Percentiles rank a stretch among this genome's conserved stretches.
phyloP scores from a whole-genome alignment of 441 rosid species.

The Eruca vesicaria region DNA sequence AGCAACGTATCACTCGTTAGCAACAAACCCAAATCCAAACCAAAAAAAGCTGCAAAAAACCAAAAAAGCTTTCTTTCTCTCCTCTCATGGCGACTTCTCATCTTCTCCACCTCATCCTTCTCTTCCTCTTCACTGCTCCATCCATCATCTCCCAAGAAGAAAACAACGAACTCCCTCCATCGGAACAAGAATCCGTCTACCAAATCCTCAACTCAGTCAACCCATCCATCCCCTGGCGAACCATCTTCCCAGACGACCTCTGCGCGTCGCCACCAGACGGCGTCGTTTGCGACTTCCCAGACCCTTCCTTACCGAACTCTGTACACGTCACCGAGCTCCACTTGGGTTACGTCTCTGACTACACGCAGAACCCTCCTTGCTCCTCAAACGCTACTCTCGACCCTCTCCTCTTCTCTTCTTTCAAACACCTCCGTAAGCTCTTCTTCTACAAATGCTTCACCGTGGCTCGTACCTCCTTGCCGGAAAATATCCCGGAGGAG shows the following conservation, averaged over 20 bases:
- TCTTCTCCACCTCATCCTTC: neutral
- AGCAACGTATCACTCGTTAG: constrained; percentile 28
- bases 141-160: constrained; percentile 17
- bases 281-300: constrained; percentile 52
- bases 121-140: constrained; percentile 16
- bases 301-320: constrained; percentile 24
- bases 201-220: constrained; percentile 53
- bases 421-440: constrained; percentile 56
- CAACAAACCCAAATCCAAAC: constrained; percentile 30
- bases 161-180: constrained; percentile 31
- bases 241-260: constrained; percentile 56
- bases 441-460: constrained; percentile 70
- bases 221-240: constrained; percentile 55
- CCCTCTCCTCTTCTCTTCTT: constrained; percentile 54
- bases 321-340: constrained; percentile 58
- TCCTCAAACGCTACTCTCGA: constrained; percentile 48
- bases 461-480: constrained; percentile 32
- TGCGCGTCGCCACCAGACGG: constrained; percentile 71
- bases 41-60: constrained; percentile 6
- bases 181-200: constrained; percentile 56
- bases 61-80: neutral
- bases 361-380: constrained; percentile 61
- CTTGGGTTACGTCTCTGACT: constrained; percentile 66
- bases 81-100: constrained; percentile 31
- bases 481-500: constrained; percentile 29